Evolutionary conservation across 768 basidiomycete genomes (phyloP), one percentile per base, ranked within the genome.

Genomic region (Mycena albidolilacea): DNA sequence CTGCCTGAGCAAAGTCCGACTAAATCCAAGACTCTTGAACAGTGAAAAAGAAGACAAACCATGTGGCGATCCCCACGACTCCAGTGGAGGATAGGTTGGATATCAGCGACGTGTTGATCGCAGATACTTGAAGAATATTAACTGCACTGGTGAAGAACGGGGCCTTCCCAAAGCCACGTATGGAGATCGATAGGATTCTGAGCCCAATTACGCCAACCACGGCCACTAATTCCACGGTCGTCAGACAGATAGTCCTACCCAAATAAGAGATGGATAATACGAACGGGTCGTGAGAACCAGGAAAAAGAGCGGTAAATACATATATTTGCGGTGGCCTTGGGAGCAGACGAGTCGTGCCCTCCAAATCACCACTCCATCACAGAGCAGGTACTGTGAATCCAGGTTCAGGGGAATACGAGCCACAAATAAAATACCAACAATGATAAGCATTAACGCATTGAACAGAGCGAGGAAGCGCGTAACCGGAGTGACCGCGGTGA

Each of bases 71-170:
- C 6, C 59, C 64, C 9, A 72, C 64, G 17, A 72, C 71, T 48
- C 46, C 59, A 12, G 71, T 72, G 39, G 71, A 60, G 17, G 50
- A 59, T 48, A 72, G 30, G 17, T 72, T 72, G 11, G 71, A 72
- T 41, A 72, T 54, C 5, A 72, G 21, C 35, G 64, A 67, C 30
- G 46, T 38, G 19, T 9, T 30, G 7, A 72, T 2, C 2, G 12
- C 71, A 23, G 54, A n/a, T 10, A 72, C 15, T 63, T 72, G 71
- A 14, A 72, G 46, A 19, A 48, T 37, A 43, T 72, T 39, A 41
- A 72, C 57, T 7, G 37, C 21, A 0, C 39, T 19, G 21, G n/a
- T 38, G 48, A 52, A 64, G 15, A 2, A 7, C 30, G 44, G 30
- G 19, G 7, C 38, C 19, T n/a, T 6, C 2, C 9, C 2, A 23